Base-by-base conservation (phyloP, 805 yeast species). In the Yarrowia sp. region DNA sequence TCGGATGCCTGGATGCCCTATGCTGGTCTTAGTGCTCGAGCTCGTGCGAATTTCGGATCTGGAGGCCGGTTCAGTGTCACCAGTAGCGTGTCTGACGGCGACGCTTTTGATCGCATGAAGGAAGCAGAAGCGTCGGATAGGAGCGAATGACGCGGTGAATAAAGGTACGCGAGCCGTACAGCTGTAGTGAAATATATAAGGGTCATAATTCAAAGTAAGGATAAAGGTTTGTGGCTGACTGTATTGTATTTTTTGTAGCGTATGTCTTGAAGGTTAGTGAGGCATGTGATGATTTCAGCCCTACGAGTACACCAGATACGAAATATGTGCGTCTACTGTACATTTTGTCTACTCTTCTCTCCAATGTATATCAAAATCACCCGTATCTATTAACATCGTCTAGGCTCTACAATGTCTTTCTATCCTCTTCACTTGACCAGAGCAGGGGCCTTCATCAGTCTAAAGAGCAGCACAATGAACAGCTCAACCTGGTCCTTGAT, bases 401-500 rank as follows among this genome's bases (percentile, higher is more conserved):
- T 41, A 55, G 33, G 28, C 61, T 41, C 38, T 51, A 36, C 58
- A 51, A 51, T 38, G 58, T 55, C 60, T n/a, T 22, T 38, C 47
- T 55, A 39, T 39, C 11, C 38, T 41, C 32, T 31, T 31, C 47
- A 28, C 47, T 55, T 55, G 31, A 41, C n/a, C 45, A 55, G n/a
- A 14, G 45, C 31, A 22, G 61, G 61, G n/a, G 61, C 38, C 45
- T 44, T 58, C 51, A 70, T 22, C 33, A 69, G 61, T 55, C 74
- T 65, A 32, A 71, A 66, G 42, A 73, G 67, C 50, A 68, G 62
- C 42, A 73, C 65, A 61, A 75, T 69, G 65, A 70, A 68, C 15
- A 72, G 68, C 70, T 75, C 79, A 67, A 74, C 80, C 73, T 87
- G 90, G 70, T 89, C 95, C 75, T 86, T 89, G 76, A 87, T 88